Evolutionary conservation across 2,329 filamentous ascomycete species (phyloP).

Genomic region (Sclerotinia borealis): DNA sequence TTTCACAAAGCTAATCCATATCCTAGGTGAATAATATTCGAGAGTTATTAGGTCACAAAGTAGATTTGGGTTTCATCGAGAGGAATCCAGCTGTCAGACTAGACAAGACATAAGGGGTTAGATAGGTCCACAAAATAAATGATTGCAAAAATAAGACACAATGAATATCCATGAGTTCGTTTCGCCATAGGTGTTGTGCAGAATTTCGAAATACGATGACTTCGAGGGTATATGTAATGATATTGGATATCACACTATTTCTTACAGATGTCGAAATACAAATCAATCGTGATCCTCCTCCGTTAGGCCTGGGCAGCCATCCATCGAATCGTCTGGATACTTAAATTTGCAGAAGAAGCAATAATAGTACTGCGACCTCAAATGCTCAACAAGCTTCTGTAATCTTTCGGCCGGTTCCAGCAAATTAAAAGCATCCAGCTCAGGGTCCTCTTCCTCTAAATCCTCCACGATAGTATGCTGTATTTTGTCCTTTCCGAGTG

Average conservation of each 20-base stretch:
- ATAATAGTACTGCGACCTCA: constrained; percentile 69
- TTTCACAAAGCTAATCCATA: constrained; percentile 13
- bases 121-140: constrained; percentile 1
- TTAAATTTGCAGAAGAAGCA: constrained; percentile 95
- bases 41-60: constrained; percentile 74
- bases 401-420: constrained; percentile 63
- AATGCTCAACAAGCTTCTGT: constrained; percentile 56
- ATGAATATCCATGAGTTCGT: background rate
- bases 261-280: constrained; percentile 3
- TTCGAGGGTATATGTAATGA: background rate
- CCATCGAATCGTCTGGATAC: constrained; percentile 70
- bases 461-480: constrained; percentile 58
- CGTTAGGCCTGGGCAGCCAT: constrained; percentile 79
- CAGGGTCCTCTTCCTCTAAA: constrained; percentile 70
- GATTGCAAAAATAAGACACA: background rate
- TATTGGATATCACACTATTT: constrained; percentile 27
- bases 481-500: constrained; percentile 53
- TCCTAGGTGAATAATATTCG: constrained; percentile 49
- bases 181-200: background rate
- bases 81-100: constrained; percentile 84
- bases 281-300: constrained; percentile 71
- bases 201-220: background rate
- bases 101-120: constrained; percentile 29
- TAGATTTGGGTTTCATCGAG: constrained; percentile 89
- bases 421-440: constrained; percentile 73